Percentiles rank a stretch among this genome's conserved stretches.
These are phyloP conservation scores for Teunomyces barrocoloradensis DNA, from an alignment of 805 yeast species.

Conservation along the genomic window DNA sequence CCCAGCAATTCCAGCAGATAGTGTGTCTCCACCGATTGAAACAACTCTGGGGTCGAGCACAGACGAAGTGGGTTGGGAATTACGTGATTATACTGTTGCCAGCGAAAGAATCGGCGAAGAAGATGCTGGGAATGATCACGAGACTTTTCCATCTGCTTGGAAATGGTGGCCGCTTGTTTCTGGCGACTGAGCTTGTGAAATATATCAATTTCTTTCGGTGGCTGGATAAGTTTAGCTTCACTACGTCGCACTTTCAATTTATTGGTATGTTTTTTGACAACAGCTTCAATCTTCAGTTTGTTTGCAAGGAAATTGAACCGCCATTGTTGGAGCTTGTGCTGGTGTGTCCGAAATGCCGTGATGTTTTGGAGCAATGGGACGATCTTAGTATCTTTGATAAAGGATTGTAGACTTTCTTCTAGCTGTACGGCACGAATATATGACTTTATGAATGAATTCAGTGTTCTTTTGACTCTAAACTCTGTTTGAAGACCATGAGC, in stretches of 20 bases:
- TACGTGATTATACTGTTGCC: conserved; percentile 21
- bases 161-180: conserved; percentile 13
- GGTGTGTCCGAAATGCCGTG: conserved; percentile 2
- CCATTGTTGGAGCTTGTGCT: conserved; percentile 16
- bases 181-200: conserved; percentile 6
- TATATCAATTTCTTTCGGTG: conserved; percentile 3
- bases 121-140: conserved; percentile 15
- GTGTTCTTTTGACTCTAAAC: background rate
- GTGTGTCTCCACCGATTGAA: conserved; percentile 10
- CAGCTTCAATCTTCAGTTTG: conserved; percentile 7
- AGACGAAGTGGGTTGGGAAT: conserved; percentile 33
- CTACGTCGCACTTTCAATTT: conserved; percentile 5
- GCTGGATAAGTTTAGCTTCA: conserved; percentile 1
- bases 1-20: conserved; percentile 19
- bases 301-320: conserved; percentile 11
- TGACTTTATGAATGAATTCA: background rate
- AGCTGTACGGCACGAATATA: background rate
- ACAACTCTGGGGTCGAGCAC: conserved; percentile 22
- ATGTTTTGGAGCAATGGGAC: background rate
- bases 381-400: background rate
- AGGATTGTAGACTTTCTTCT: conserved; percentile 1
- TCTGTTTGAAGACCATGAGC: conserved; percentile 4
- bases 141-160: conserved; percentile 11
- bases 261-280: conserved; percentile 9
- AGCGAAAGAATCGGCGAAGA: conserved; percentile 27